Percentiles rank a stretch among this genome's conserved stretches.
These are phyloP conservation scores for Suillus brevipes DNA, from an alignment of 768 basidiomycete species.

Conservation along the genomic window DNA sequence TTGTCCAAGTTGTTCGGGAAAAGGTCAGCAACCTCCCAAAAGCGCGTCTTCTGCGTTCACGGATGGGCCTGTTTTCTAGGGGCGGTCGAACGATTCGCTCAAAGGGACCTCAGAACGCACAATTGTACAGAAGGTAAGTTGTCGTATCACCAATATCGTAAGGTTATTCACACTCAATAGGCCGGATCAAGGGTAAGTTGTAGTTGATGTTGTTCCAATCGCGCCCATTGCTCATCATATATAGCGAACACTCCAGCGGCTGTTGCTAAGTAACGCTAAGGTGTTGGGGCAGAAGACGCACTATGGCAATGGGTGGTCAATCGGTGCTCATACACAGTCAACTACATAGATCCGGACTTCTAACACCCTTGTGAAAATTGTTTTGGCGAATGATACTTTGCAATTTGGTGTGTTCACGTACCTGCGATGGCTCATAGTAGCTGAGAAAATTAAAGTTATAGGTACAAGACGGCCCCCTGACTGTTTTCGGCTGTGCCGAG, in stretches of 20 bases:
- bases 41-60: background rate
- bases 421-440: background rate
- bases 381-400: background rate
- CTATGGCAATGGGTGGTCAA: background rate
- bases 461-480: no score
- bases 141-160: background rate
- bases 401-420: background rate
- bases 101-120: background rate
- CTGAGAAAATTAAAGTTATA: background rate
- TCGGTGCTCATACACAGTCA: background rate
- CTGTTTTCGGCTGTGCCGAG: background rate
- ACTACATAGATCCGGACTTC: background rate
- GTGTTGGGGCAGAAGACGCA: background rate
- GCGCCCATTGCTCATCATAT: background rate
- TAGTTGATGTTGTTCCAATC: no score
- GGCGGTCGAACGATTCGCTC: background rate
- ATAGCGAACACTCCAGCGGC: background rate
- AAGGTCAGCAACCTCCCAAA: background rate
- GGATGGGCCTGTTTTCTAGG: background rate
- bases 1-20: background rate
- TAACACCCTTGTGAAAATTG: background rate
- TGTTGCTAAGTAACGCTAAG: background rate
- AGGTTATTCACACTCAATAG: background rate
- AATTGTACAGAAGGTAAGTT: background rate
- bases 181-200: background rate